phyloP scores from a whole-genome alignment of 2,329 filamentous ascomycete genomes.

The Colletotrichum sp. region DNA sequence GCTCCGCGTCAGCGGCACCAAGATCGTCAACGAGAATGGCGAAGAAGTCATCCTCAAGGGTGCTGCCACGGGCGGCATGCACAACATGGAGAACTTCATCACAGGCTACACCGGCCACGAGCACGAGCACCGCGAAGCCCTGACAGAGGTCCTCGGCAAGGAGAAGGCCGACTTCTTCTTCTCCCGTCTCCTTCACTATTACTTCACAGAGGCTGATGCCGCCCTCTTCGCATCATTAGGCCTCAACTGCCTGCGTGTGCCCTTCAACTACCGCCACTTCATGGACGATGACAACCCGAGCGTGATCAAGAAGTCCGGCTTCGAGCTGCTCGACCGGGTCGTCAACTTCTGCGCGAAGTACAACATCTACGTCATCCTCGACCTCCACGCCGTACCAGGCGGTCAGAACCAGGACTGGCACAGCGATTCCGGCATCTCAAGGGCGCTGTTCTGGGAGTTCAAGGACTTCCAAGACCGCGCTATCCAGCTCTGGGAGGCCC shows the following conservation, averaged over 20 bases:
- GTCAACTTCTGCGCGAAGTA: slow-evolving; percentile 48
- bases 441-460: slow-evolving; percentile 51
- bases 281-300: slow-evolving; percentile 56
- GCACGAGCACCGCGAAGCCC: slow-evolving; percentile 57
- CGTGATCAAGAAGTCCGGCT: slow-evolving; percentile 51
- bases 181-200: slow-evolving; percentile 59
- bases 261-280: slow-evolving; percentile 66
- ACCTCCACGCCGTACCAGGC: slow-evolving; percentile 48
- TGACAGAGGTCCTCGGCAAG: slow-evolving; percentile 57
- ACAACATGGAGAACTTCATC: slow-evolving; percentile 67
- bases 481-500: slow-evolving; percentile 47
- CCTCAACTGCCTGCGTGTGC: slow-evolving; percentile 63
- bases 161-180: slow-evolving; percentile 67
- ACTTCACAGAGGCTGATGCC: slow-evolving; percentile 64
- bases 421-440: slow-evolving; percentile 39
- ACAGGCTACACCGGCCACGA: slow-evolving; percentile 67
- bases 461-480: slow-evolving; percentile 51
- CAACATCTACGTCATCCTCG: slow-evolving; percentile 49
- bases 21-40: slow-evolving; percentile 49
- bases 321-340: slow-evolving; percentile 53
- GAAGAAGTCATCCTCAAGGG: slow-evolving; percentile 49
- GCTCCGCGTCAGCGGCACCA: slow-evolving; percentile 33
- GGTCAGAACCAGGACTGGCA: slow-evolving; percentile 56
- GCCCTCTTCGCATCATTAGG: slow-evolving; percentile 60
- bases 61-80: slow-evolving; percentile 34